Evolutionary conservation across 192 early-diverging fungal genomes (phyloP), one percentile per base, ranked within the genome.

Genomic region (Kickxella alabastrina): DNA sequence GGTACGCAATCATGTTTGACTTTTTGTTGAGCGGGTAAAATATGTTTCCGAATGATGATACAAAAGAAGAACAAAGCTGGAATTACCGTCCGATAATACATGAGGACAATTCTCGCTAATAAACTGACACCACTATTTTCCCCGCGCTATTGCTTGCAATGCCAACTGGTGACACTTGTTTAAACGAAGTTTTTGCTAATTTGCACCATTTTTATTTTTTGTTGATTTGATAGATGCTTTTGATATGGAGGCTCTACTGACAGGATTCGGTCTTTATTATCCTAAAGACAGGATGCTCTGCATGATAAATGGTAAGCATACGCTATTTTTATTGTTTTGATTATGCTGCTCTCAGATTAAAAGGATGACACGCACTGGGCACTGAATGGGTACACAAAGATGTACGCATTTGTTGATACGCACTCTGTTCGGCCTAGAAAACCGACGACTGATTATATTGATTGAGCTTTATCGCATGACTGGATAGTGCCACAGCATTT

Each of bases 71-170:
- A 80, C 65, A 81, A 79, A 79, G 79, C 80, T 85, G 83, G 83
- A 85, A 85, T 85, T 85, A 85, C 83, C 83, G 83, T 76, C 83
- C 78, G 82, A 85, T 52, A 40, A 57, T 38, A 57, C 60, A 78
- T 82, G 83, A 83, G 71, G 83, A 79, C 70, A 73, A 77, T 82
- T 83, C 78, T 81, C n/a, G n/a, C n/a, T 64, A 62, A 8, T 41
- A 57, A 55, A 63, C 79, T 83, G 68, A 79, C 58, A 59, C 62
- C 24, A 18, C 28, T 1, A 28, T 48, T 40, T 17, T 13, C 4
- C 25, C n/a, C n/a, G n/a, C n/a, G 21, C 21, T 36, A 41, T 62
- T 47, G 38, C 27, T n/a, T 26, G 14, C 19, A 21, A 15, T 39
- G 29, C 6, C 4, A 13, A 38, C 12, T 38, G 12, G 37, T 3